A percentile compares a stretch with the other conserved stretches of the same genome.
Conservation (phyloP, 2,329 filamentous ascomycete genomes). For the Aspergillus fumigatiaffinis region DNA sequence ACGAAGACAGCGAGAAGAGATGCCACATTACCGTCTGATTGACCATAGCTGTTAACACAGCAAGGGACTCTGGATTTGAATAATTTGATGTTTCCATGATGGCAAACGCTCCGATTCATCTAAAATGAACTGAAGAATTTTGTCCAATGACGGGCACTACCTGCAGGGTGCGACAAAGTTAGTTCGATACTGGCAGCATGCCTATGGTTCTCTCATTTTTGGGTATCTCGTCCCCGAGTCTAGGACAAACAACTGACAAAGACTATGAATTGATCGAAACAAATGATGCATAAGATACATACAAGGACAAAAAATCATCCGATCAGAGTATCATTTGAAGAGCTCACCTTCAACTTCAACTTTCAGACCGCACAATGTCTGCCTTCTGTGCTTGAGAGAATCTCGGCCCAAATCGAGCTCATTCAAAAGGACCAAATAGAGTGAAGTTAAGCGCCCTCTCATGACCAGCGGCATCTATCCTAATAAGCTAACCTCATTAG, state of each 20-base stretch:
- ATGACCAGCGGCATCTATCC: neutral
- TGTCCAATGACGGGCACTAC: neutral
- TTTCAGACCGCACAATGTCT: neutral
- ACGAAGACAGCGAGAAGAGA: neutral
- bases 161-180: neutral
- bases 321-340: neutral
- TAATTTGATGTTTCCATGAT: slow-evolving; percentile 20
- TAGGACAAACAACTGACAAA: neutral
- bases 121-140: neutral
- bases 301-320: neutral
- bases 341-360: neutral
- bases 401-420: neutral
- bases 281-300: neutral
- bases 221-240: neutral
- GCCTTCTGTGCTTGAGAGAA: neutral
- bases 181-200: neutral
- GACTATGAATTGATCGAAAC: neutral
- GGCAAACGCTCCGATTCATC: neutral
- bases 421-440: neutral
- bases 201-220: neutral
- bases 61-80: slow-evolving; percentile 33
- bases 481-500: slow-evolving; percentile 10
- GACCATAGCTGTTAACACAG: slow-evolving; percentile 31
- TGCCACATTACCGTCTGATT: slow-evolving; percentile 32
- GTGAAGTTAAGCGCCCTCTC: slow-evolving; percentile 4